Base-by-base conservation (phyloP, 1,284 basidiomycete genomes). In the Pascua guehoae region DNA sequence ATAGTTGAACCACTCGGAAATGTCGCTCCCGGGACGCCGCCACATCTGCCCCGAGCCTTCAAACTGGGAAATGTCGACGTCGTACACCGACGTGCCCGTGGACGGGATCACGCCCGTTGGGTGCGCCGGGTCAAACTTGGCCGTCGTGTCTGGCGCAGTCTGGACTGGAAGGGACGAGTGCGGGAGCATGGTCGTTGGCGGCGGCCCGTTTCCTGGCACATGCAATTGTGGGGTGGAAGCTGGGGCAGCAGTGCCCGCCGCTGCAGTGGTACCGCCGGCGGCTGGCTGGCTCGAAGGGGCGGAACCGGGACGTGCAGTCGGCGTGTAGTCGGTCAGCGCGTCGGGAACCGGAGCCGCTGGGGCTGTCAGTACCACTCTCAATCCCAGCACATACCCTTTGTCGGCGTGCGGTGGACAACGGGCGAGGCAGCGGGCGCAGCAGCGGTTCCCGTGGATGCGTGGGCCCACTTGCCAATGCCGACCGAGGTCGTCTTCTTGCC, bases 1-100 rank as follows among this genome's bases (percentile, higher is more conserved):
- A 68, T 97, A 98, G 78, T 99, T 98, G 80, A 98, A 99, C 88
- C 91, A 99, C 79, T 98, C 95, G 66, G 89, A 89, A 56, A 98
- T 81, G 78, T 98, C 92, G 8, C 91, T 87, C 15, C 96, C 96
- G 10, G 94, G 89, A 54, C 88, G 80, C 57, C 95, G 81, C 96
- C 96, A 99, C 3, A 89, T 88, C 73, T 96, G 75, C 1, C 75
- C 75, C 4, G 67, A 95, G 56, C 90, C 88, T 18, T 88, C 80
- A 74, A 98, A 82, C 18, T 87, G 84, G 24, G 81, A 83, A 50
- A 97, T 73, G 74, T 98, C 95, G 46, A 95, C 83, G 60, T 98
- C 92, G 48, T 93, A 86, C 51, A 97, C 89, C 8, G 88, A 87
- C 36, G 88, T 85, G 9, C 88, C 89, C 59, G 75, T 68, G 10